These are phyloP conservation scores for Polytolypa hystricis DNA, from an alignment of 2,329 filamentous ascomycete genomes.

Conservation along the genomic window DNA sequence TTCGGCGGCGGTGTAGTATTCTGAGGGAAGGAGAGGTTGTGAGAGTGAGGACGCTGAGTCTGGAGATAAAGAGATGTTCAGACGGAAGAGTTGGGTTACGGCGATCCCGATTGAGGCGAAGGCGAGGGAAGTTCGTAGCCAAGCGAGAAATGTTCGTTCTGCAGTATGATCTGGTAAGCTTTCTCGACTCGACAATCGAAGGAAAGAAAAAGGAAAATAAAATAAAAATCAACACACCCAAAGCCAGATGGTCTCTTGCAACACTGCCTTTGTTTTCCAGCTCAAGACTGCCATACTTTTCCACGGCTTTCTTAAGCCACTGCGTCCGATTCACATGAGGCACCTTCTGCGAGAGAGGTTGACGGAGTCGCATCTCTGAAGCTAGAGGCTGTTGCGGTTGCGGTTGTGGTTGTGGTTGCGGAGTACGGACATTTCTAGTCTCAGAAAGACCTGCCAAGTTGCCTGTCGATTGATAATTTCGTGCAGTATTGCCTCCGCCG, in stretches of 20 bases:
- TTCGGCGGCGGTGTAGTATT: conserved; percentile 14
- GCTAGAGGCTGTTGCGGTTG: neutral
- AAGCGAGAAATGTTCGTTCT: conserved; percentile 60
- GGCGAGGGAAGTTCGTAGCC: conserved; percentile 54
- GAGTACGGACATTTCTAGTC: conserved; percentile 1
- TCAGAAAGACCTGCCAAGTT: conserved; percentile 12
- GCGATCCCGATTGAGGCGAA: conserved; percentile 57
- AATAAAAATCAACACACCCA: conserved; percentile 35
- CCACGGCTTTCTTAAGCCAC: conserved; percentile 40
- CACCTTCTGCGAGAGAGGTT: neutral
- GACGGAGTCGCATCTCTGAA: neutral
- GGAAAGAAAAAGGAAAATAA: conserved; percentile 1
- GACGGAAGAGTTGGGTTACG: conserved; percentile 54
- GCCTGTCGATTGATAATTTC: conserved; percentile 25
- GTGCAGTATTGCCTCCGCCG: conserved; percentile 11
- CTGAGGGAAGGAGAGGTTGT: conserved; percentile 14
- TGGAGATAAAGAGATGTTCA: conserved; percentile 42
- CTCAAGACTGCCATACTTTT: conserved; percentile 52
- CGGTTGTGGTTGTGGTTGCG: conserved; percentile 1
- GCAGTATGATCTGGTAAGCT: conserved; percentile 1
- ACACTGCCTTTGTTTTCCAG: conserved; percentile 57
- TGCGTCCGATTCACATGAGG: conserved; percentile 2
- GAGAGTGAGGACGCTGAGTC: conserved; percentile 9
- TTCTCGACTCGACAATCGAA: conserved; percentile 3
- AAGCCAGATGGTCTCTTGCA: conserved; percentile 52